Evolutionary conservation across 1,139 yeast genomes (phyloP).

Genomic region (Pichia sp.): DNA sequence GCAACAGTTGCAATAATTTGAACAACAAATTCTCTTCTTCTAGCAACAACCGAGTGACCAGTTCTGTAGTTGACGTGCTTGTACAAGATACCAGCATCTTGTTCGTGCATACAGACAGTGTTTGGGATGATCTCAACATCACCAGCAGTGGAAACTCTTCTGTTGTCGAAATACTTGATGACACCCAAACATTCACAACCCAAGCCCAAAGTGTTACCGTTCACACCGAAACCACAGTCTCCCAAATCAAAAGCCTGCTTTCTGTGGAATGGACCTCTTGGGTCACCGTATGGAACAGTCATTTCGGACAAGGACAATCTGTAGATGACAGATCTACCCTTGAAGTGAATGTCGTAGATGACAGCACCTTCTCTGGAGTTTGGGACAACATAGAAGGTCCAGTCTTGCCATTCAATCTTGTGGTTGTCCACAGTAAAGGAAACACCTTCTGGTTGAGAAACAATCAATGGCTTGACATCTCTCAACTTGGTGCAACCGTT

Average conservation of each 20-base stretch:
- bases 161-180: constrained; percentile 72
- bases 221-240: constrained; percentile 83
- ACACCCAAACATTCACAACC: constrained; percentile 92
- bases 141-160: constrained; percentile 58
- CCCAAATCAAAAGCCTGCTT: constrained; percentile 92
- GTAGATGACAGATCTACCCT: constrained; percentile 78
- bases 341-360: constrained; percentile 69
- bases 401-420: constrained; percentile 80
- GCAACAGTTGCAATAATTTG: constrained; percentile 90
- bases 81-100: constrained; percentile 75
- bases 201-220: constrained; percentile 67
- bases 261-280: constrained; percentile 85
- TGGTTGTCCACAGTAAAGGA: constrained; percentile 62
- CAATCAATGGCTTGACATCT: constrained; percentile 71
- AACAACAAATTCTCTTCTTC: constrained; percentile 80
- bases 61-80: constrained; percentile 86
- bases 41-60: constrained; percentile 65
- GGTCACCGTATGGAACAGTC: constrained; percentile 93
- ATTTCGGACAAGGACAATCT: constrained; percentile 77
- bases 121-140: constrained; percentile 62
- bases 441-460: constrained; percentile 83
- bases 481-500: constrained; percentile 51
- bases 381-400: constrained; percentile 77
- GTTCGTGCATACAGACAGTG: constrained; percentile 87
- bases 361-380: constrained; percentile 84